These are phyloP conservation scores for Chaetomium olivaceum DNA, from an alignment of 2,329 filamentous ascomycete genomes.

Conservation along the genomic window DNA sequence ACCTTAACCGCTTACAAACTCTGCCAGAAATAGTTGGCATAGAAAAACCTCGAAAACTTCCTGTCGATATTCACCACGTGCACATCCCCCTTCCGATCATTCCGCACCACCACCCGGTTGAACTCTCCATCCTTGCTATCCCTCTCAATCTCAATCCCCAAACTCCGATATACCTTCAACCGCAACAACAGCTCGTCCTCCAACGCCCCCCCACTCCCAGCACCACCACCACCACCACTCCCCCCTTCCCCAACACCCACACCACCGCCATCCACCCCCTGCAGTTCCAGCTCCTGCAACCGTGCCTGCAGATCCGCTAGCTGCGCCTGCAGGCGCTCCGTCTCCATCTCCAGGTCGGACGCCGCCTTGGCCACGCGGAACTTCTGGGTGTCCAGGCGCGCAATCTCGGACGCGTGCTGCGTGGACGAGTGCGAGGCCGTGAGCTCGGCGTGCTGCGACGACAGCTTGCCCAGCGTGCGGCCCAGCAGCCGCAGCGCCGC, in stretches of 20 bases:
- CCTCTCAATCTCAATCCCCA: slow-evolving; percentile 85
- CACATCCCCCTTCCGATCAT: slow-evolving; percentile 84
- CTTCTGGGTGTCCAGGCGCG: slow-evolving; percentile 86
- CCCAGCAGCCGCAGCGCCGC: slow-evolving; percentile 58
- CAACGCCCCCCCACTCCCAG: slow-evolving; percentile 36
- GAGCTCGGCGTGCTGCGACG: slow-evolving; percentile 75
- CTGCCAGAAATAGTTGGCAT: slow-evolving; percentile 95
- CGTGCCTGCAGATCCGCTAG: slow-evolving; percentile 72
- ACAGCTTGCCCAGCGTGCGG: slow-evolving; percentile 73
- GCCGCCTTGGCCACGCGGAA: slow-evolving; percentile 93
- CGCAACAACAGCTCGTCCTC: slow-evolving; percentile 71
- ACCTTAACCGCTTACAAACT: slow-evolving; percentile 58
- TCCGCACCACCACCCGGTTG: slow-evolving; percentile 80
- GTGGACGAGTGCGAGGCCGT: slow-evolving; percentile 72
- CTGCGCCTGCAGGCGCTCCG: slow-evolving; percentile 83
- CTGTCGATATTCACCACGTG: slow-evolving; percentile 93
- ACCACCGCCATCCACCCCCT: slow-evolving; percentile 74
- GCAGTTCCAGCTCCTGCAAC: slow-evolving; percentile 79
- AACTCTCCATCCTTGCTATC: slow-evolving; percentile 77
- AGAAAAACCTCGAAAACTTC: slow-evolving; percentile 88
- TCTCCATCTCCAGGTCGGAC: slow-evolving; percentile 86
- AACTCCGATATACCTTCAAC: slow-evolving; percentile 84
- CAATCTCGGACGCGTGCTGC: slow-evolving; percentile 79
- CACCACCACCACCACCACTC: slow-evolving; percentile 16
- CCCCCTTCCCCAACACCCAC: slow-evolving; percentile 28